Percentiles rank a stretch among this genome's conserved stretches.
These are phyloP conservation scores for Apiospora hydei DNA, from an alignment of 2,329 filamentous ascomycete species.

Conservation along the genomic window DNA sequence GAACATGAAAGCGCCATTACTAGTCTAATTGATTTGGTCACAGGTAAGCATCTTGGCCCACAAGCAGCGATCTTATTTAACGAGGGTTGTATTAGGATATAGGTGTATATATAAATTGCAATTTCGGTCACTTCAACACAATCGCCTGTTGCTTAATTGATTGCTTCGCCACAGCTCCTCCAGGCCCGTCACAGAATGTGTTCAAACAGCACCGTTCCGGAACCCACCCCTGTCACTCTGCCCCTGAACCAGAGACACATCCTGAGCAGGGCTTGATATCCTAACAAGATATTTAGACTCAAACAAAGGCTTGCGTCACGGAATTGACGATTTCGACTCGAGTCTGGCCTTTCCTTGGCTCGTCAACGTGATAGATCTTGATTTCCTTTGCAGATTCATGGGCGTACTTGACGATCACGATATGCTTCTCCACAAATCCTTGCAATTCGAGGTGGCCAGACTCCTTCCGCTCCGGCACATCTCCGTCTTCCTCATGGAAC, in stretches of 20 bases:
- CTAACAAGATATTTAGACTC: background rate
- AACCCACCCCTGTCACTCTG: background rate
- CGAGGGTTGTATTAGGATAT: background rate
- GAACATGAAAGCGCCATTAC: background rate
- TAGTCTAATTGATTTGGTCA: background rate
- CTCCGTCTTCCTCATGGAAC: constrained; percentile 34
- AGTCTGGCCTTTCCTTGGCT: background rate
- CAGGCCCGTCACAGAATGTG: no score
- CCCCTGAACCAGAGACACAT: background rate
- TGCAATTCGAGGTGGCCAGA: constrained; percentile 30
- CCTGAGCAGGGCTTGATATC: background rate
- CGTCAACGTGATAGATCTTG: background rate
- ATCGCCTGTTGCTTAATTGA: background rate
- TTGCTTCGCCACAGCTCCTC: no score
- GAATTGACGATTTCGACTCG: constrained; percentile 1
- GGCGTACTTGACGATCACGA: background rate
- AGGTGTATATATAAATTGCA: background rate
- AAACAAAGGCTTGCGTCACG: background rate
- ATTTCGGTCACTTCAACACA: background rate
- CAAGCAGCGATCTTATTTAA: background rate
- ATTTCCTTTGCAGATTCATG: background rate
- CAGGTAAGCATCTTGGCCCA: background rate
- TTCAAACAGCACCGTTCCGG: background rate
- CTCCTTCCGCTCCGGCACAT: constrained; percentile 28
- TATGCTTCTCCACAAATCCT: background rate